Conservation (phyloP, 306 rosid species). For the Ziziphus jujuba region DNA sequence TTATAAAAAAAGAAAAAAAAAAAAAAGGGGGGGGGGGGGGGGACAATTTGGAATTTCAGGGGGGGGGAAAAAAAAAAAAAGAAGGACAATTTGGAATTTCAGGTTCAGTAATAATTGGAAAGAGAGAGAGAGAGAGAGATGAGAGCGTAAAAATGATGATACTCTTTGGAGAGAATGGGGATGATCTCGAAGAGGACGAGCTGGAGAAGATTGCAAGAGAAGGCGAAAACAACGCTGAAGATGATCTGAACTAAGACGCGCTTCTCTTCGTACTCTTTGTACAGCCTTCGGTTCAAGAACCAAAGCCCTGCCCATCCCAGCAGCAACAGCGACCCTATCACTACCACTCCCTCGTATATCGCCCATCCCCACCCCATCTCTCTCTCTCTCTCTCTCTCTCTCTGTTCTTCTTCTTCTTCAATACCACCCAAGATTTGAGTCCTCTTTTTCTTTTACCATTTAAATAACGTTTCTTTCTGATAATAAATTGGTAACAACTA, state of each 20-base stretch:
- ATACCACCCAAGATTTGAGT: no score
- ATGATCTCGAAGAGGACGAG: constrained; percentile 97
- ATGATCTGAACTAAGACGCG: constrained; percentile 81
- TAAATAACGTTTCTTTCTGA: no score
- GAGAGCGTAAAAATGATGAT: not conserved
- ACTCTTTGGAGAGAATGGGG: constrained; percentile 91
- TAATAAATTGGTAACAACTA: no score
- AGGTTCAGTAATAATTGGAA: not conserved
- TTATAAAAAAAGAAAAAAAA: not conserved
- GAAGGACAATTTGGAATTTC: not conserved
- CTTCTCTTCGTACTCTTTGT: constrained; percentile 96
- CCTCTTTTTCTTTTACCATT: not conserved
- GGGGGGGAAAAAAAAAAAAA: no score
- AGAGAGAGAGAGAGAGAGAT: not conserved
- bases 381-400: not conserved
- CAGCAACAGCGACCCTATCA: constrained; percentile 49
- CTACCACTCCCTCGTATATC: constrained; percentile 66
- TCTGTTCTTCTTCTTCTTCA: not conserved
- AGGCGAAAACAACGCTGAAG: constrained; percentile 90
- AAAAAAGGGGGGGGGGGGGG: no score
- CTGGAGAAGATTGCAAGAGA: constrained; percentile 95
- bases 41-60: no score
- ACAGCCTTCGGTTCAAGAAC: constrained; percentile 87
- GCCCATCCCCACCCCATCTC: constrained; percentile 82
- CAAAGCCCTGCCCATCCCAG: constrained; percentile 91